Evolutionary conservation across 306 rosid genomes (phyloP).

Genomic region (Bauhinia variegata): DNA sequence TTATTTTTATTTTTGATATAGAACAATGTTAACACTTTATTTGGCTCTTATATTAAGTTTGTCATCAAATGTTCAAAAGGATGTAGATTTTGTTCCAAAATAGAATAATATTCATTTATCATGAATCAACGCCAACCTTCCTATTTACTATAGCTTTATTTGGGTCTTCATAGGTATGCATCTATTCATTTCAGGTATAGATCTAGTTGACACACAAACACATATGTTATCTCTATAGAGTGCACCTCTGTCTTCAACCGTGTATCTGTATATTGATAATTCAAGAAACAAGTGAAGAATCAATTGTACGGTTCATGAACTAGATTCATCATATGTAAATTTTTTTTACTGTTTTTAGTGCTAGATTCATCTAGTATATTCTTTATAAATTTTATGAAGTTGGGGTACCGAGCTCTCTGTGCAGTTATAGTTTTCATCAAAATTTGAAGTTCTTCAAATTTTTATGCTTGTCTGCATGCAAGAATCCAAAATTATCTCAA

Average conservation of each 20-base stretch:
- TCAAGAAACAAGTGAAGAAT: too few species aligned
- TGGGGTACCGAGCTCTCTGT: constrained; percentile 9
- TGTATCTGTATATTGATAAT: too few species aligned
- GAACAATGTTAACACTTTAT: background rate
- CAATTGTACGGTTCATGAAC: too few species aligned
- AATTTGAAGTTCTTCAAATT: background rate
- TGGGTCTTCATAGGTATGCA: too few species aligned
- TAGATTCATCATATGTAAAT: too few species aligned
- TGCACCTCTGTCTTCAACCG: too few species aligned
- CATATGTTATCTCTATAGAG: too few species aligned
- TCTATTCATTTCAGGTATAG: background rate
- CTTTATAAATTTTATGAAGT: constrained; percentile 2
- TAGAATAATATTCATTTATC: background rate
- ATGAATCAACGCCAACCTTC: background rate
- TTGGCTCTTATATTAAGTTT: background rate
- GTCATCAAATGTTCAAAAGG: background rate
- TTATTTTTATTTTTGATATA: background rate
- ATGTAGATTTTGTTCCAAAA: background rate
- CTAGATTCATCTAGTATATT: constrained; percentile 25
- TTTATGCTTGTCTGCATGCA: constrained; percentile 12
- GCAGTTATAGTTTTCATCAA: too few species aligned
- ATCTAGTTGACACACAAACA: background rate
- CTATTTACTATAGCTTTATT: background rate
- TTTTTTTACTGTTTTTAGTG: background rate
- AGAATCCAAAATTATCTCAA: constrained; percentile 34